phyloP scores from a whole-genome alignment of 129 eudicot genomes.

The Lactuca saligna region DNA sequence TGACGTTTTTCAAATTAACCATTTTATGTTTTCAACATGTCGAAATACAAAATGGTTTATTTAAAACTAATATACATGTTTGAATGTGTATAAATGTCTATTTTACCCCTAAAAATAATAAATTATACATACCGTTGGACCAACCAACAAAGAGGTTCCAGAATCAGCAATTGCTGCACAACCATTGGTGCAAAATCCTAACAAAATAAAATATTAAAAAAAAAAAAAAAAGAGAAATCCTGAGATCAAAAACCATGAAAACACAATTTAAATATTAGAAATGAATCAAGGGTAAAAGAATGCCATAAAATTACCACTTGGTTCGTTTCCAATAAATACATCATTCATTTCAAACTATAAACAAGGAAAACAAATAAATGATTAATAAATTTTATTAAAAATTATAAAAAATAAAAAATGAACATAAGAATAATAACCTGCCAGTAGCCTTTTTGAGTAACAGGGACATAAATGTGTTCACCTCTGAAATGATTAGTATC shows the following conservation, averaged over 20 bases:
- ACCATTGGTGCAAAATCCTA: slow-evolving; percentile 73
- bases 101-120: not conserved
- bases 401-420: not conserved
- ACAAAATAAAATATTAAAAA: too few species aligned
- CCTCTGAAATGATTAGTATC: slow-evolving; percentile 51
- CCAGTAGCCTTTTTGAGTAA: slow-evolving; percentile 84
- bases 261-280: not conserved
- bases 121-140: slow-evolving; percentile 79
- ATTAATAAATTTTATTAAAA: not conserved
- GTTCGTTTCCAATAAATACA: slow-evolving; percentile 59
- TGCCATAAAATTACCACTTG: slow-evolving; percentile 61
- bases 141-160: slow-evolving; percentile 94
- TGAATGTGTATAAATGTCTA: not conserved
- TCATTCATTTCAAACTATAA: slow-evolving; percentile 90
- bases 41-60: too few species aligned
- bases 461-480: slow-evolving; percentile 53
- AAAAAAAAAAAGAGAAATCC: not conserved
- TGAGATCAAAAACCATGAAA: slow-evolving; percentile 19
- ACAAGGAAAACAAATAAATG: slow-evolving; percentile 23
- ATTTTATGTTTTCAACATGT: too few species aligned
- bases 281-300: not conserved
- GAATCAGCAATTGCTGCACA: slow-evolving; percentile 98
- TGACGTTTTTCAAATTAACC: not conserved
- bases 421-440: slow-evolving; percentile 48
- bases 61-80: slow-evolving; percentile 1